Evolutionary conservation across 2,329 filamentous ascomycete genomes (phyloP).

Genomic region (Macrophomina phaseolina): DNA sequence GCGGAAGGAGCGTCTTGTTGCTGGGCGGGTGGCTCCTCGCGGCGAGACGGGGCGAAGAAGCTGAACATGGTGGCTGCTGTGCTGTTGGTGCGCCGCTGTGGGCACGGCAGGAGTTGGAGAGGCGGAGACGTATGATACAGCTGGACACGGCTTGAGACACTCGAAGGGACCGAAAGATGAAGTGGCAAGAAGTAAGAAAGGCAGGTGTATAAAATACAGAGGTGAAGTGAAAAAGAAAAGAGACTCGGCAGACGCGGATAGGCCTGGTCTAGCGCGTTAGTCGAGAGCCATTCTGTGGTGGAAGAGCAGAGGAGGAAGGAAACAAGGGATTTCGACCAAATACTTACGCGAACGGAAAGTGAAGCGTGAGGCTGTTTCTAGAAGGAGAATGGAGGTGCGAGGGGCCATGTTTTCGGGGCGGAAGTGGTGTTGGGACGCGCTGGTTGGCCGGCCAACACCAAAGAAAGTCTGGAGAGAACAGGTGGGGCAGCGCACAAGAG

Average conservation of each 20-base stretch:
- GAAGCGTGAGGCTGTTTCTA: background rate
- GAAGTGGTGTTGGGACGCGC: background rate
- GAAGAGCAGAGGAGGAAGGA: background rate
- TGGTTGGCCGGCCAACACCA: background rate
- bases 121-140: background rate
- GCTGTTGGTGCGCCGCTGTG: background rate
- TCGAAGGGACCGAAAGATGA: too few species aligned
- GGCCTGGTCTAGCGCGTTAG: background rate
- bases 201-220: background rate
- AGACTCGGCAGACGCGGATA: background rate
- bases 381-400: background rate
- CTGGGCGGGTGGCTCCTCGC: background rate
- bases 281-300: background rate
- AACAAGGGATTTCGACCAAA: background rate
- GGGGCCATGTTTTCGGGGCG: background rate
- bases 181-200: too few species aligned
- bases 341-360: constrained; percentile 12
- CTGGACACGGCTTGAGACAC: too few species aligned
- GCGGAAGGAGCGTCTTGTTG: background rate
- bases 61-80: background rate
- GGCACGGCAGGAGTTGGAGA: background rate
- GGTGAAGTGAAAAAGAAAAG: background rate
- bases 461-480: background rate
- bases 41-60: constrained; percentile 7
- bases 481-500: background rate